Evolutionary conservation across 2,329 filamentous ascomycete species (phyloP).

Genomic region (Aspergillus pseudoviridinutans): DNA sequence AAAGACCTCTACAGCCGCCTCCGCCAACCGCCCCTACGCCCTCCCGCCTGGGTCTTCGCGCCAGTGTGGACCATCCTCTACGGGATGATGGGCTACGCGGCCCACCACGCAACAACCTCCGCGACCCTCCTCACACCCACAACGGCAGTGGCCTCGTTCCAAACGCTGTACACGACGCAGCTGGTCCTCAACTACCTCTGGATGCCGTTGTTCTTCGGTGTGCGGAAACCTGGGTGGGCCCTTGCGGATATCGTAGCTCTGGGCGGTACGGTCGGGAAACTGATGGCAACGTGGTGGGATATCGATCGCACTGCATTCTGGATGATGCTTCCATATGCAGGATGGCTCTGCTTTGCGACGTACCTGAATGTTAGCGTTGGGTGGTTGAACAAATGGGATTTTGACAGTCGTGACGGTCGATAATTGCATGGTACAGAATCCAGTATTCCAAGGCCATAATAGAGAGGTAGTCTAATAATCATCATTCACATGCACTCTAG

Average conservation of each 20-base stretch:
- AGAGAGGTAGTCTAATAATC: neutral
- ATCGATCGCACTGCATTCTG: slow-evolving; percentile 70
- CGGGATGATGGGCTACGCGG: slow-evolving; percentile 79
- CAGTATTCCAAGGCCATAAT: neutral
- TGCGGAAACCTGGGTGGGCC: slow-evolving; percentile 68
- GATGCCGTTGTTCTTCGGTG: slow-evolving; percentile 91
- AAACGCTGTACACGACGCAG: slow-evolving; percentile 80
- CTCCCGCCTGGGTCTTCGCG: slow-evolving; percentile 56
- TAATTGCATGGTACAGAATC: neutral
- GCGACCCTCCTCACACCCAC: slow-evolving; percentile 55
- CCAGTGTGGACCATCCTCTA: slow-evolving; percentile 59
- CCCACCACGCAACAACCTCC: slow-evolving; percentile 68
- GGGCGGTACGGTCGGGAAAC: slow-evolving; percentile 66
- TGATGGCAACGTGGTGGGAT: slow-evolving; percentile 71
- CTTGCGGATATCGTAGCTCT: slow-evolving; percentile 71
- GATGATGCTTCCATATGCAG: slow-evolving; percentile 75
- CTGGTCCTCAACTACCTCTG: slow-evolving; percentile 79
- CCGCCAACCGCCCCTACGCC: slow-evolving; percentile 49
- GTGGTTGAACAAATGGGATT: slow-evolving; percentile 62
- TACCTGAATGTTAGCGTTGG: slow-evolving; percentile 73
- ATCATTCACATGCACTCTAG: neutral
- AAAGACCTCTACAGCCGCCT: slow-evolving; percentile 36
- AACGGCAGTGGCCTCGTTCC: slow-evolving; percentile 57
- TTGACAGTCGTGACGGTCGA: neutral
- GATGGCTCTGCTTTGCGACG: slow-evolving; percentile 81